Evolutionary conservation across 352 stramenopile genomes (phyloP), one percentile per base, ranked within the genome.

Genomic region (Blastocystis sp.): DNA sequence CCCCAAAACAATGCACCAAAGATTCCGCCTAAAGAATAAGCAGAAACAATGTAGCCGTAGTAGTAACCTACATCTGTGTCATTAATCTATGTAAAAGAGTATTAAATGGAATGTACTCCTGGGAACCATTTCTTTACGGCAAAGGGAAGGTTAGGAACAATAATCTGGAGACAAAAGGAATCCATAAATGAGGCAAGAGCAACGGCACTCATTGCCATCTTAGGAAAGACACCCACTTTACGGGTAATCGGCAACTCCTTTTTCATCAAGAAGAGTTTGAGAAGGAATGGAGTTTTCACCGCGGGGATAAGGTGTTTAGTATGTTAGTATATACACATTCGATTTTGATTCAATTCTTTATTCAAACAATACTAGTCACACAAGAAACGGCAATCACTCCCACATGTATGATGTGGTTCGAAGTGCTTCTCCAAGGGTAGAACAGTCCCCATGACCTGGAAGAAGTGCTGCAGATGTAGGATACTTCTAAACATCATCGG

Each of bases 71-170:
- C 64, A 33, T 79, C 56, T 37, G 78, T 89, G 5, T 59, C 57
- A 24, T 78, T 54, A 51, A 89, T 77, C 78, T 89, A 57, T 22
- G 30, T 68, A 40, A 76, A n/a, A 30, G 6, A n/a, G 22, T 15
- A 22, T 24, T 7, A 30, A 51, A 11, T 19, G 13, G 30, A 0
- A 11, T 44, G 1, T 37, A 89, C 78, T n/a, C 33, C 33, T 13
- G 78, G 78, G 7, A 78, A 89, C 40, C 40, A 89, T 37, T 53
- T 33, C 30, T 59, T 30, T 2, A 76, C 42, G 0, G 48, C 48
- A 44, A 89, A 89, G 15, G 78, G 78, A 19, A 89, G n/a, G 30
- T 89, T 89, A 22, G 73, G 73, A 24, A 84, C 53, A 53, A 84
- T 84, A 40, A 68, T 66, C 51, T 84, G 48, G 17, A 66, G 19